These are phyloP conservation scores for Pulveroboletus sp. DNA, from an alignment of 768 basidiomycete genomes.

Conservation along the genomic window DNA sequence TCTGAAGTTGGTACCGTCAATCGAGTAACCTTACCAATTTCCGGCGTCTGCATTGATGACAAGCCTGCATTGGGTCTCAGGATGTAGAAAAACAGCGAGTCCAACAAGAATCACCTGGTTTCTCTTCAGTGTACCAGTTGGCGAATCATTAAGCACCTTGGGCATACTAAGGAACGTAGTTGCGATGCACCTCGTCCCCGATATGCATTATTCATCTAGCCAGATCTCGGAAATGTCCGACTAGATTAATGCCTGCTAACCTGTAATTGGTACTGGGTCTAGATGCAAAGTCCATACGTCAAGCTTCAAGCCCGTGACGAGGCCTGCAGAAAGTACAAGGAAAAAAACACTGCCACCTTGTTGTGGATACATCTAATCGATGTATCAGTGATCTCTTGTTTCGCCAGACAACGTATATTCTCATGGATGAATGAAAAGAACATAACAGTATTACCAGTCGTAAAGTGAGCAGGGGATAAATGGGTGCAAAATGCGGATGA, in stretches of 20 bases:
- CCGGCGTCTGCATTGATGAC: slow-evolving; percentile 62
- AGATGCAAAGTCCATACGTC: too few species aligned
- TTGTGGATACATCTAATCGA: too few species aligned
- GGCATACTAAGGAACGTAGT: slow-evolving; percentile 36
- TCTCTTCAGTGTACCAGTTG: slow-evolving; percentile 17
- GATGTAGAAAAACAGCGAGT: neutral
- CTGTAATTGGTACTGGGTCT: too few species aligned
- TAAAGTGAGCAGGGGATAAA: slow-evolving; percentile 70
- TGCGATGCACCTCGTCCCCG: neutral
- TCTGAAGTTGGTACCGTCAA: neutral
- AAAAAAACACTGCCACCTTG: neutral
- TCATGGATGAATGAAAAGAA: slow-evolving; percentile 29
- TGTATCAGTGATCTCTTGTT: too few species aligned
- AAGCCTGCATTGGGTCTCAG: slow-evolving; percentile 28
- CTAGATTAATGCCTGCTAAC: too few species aligned
- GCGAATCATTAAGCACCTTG: slow-evolving; percentile 26
- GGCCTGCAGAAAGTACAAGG: too few species aligned
- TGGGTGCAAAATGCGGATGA: slow-evolving; percentile 49
- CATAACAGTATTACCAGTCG: slow-evolving; percentile 64
- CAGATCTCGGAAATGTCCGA: neutral
- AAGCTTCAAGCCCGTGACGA: too few species aligned
- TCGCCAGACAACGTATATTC: slow-evolving; percentile 37
- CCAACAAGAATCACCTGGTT: slow-evolving; percentile 20
- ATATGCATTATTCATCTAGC: neutral
- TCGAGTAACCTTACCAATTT: slow-evolving; percentile 55